Evolutionary conservation across 2,329 filamentous ascomycete genomes (phyloP).

Genomic region (Pyricularia grisea): DNA sequence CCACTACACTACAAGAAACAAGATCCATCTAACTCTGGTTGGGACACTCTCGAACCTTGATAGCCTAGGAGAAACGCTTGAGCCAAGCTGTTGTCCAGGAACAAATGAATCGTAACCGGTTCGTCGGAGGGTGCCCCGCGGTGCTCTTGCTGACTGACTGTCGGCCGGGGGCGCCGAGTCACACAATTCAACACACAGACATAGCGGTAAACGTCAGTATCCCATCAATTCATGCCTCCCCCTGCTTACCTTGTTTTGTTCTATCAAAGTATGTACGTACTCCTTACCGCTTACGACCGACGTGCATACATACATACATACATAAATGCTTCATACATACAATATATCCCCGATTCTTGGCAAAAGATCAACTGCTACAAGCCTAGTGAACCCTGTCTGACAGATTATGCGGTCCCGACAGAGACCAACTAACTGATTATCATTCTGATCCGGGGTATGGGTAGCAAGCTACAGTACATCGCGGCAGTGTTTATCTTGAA

Average conservation of each 20-base stretch:
- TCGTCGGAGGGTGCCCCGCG: neutral
- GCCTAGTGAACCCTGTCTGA: neutral
- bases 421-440: neutral
- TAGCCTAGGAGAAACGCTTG: neutral
- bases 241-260: neutral
- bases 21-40: too few species aligned
- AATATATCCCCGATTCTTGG: neutral
- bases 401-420: neutral
- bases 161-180: neutral
- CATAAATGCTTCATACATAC: too few species aligned
- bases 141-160: neutral
- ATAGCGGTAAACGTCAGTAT: neutral
- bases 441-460: neutral
- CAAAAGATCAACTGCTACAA: neutral
- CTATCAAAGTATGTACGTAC: neutral
- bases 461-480: neutral
- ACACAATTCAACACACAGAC: neutral
- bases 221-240: neutral
- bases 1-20: too few species aligned
- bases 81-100: neutral
- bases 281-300: too few species aligned
- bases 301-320: too few species aligned
- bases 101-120: neutral
- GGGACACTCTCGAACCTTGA: neutral
- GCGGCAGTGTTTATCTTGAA: neutral